A percentile compares a stretch with the other conserved stretches of the same genome.
Conservation (phyloP, 2,329 filamentous ascomycete species). For the Cadophora sp. region DNA sequence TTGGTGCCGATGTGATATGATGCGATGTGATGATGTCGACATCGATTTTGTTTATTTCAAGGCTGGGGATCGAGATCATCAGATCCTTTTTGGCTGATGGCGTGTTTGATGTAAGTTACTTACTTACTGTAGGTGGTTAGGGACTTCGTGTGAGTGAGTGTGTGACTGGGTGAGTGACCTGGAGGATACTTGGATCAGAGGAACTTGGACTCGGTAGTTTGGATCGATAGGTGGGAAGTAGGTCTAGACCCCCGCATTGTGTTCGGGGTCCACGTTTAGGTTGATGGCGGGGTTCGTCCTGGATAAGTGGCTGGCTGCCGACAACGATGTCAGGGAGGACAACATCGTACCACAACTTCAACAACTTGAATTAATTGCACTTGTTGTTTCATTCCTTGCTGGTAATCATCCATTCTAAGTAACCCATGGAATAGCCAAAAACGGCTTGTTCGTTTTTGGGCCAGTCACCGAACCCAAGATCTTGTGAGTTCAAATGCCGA, state of each 20-base stretch:
- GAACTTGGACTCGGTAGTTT: conserved; percentile 4
- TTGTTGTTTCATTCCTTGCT: not conserved
- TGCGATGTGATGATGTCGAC: not conserved
- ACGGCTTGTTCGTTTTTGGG: not conserved
- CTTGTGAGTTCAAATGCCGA: not conserved
- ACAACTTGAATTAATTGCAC: not conserved
- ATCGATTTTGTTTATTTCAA: not conserved
- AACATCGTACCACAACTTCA: not conserved
- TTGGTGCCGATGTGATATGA: not conserved
- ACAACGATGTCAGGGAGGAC: not conserved
- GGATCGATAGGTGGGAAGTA: not conserved
- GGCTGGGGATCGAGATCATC: conserved; percentile 4
- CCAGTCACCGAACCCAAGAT: conserved; percentile 7
- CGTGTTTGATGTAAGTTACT: conserved; percentile 4
- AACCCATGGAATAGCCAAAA: not conserved
- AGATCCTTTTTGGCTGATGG: not conserved
- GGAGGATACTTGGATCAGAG: not conserved
- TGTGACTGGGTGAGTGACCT: not conserved
- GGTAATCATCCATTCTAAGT: conserved; percentile 4
- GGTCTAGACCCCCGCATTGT: conserved; percentile 8
- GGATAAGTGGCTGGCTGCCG: not conserved
- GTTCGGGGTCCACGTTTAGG: conserved; percentile 8
- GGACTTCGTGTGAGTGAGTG: not conserved
- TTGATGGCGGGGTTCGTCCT: conserved; percentile 7
- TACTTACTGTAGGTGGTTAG: not conserved